Percentiles rank a stretch among this genome's conserved stretches.
Conservation (phyloP, 805 yeast species). For the Saturnispora bothae region DNA sequence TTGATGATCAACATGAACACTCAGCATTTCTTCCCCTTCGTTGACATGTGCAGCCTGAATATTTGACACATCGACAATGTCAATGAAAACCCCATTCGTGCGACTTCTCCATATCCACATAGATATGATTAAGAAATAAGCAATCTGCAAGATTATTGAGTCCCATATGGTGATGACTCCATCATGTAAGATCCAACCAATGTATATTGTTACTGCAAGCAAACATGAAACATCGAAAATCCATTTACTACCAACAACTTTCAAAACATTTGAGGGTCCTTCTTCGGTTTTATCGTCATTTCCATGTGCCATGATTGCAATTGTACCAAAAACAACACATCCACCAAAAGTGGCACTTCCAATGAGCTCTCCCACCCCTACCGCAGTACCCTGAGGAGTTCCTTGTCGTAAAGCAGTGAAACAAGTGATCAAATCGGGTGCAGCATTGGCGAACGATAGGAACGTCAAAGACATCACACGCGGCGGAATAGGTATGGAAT, state of each 20-base stretch:
- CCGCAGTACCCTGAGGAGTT: conserved; percentile 31
- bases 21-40: background rate
- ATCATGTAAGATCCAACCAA: conserved; percentile 35
- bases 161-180: conserved; percentile 45
- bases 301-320: conserved; percentile 26
- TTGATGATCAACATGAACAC: background rate
- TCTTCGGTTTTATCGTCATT: too few relatives aligned
- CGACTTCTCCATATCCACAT: conserved; percentile 7
- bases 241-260: conserved; percentile 3
- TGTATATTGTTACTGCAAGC: background rate
- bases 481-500: conserved; percentile 5
- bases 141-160: conserved; percentile 38
- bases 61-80: background rate
- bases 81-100: conserved; percentile 1
- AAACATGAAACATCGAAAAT: background rate
- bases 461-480: conserved; percentile 41
- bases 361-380: conserved; percentile 43
- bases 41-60: background rate
- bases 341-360: conserved; percentile 47
- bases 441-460: conserved; percentile 84
- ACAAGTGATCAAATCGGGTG: conserved; percentile 83
- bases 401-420: conserved; percentile 67
- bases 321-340: conserved; percentile 41
- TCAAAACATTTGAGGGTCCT: too few relatives aligned
- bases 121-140: conserved; percentile 20